A percentile compares a stretch with the other conserved stretches of the same genome.
These are phyloP conservation scores for Cladorrhinum sp. DNA, from an alignment of 2,329 filamentous ascomycete species.

Conservation along the genomic window DNA sequence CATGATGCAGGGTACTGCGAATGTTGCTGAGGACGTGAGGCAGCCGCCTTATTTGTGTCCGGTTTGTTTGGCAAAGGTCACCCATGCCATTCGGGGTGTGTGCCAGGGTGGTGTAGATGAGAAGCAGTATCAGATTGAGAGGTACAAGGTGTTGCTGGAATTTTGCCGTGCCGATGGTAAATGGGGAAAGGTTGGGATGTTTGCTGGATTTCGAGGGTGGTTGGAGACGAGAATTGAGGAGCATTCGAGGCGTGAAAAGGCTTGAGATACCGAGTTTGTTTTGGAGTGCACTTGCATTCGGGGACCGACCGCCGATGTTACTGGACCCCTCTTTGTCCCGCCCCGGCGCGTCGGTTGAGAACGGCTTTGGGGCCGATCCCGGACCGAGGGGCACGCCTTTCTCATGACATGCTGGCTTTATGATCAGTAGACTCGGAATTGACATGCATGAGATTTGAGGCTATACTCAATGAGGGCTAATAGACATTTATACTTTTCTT, in stretches of 20 bases:
- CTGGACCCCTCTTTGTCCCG: not conserved
- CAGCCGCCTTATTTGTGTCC: constrained; percentile 64
- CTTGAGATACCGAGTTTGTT: too few species aligned
- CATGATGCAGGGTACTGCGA: constrained; percentile 59
- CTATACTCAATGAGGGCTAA: too few species aligned
- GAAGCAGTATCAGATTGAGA: constrained; percentile 31
- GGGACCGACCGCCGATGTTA: not conserved
- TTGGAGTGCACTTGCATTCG: too few species aligned
- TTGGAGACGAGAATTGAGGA: constrained; percentile 29
- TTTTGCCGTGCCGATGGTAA: constrained; percentile 38
- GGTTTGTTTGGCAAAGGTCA: constrained; percentile 55
- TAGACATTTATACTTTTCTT: not conserved
- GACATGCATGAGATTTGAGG: not conserved
- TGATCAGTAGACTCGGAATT: not conserved
- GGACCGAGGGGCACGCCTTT: not conserved
- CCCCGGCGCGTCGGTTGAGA: not conserved
- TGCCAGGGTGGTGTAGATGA: constrained; percentile 25
- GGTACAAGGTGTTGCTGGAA: constrained; percentile 38
- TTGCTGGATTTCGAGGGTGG: constrained; percentile 47
- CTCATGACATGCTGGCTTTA: not conserved
- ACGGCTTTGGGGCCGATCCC: not conserved
- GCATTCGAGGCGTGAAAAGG: too few species aligned
- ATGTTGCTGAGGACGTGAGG: constrained; percentile 55
- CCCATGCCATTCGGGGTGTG: constrained; percentile 31
- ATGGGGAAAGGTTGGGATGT: constrained; percentile 42